Conservation (phyloP, 2,329 filamentous ascomycete species). For the Hypoxylon sp. region DNA sequence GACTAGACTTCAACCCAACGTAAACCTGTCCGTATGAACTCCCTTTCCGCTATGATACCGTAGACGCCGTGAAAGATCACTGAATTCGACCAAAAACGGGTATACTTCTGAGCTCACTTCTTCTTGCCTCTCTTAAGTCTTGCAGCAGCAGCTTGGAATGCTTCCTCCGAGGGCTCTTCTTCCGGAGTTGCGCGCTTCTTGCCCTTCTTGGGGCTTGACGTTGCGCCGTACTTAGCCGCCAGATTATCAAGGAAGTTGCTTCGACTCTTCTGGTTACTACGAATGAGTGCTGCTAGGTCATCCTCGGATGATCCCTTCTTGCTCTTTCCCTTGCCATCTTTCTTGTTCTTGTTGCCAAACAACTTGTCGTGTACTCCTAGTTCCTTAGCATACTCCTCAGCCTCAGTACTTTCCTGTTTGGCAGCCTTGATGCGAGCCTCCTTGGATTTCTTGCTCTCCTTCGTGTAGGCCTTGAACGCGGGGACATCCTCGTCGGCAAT, state of each 20-base stretch:
- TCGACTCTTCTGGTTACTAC: slow-evolving; percentile 76
- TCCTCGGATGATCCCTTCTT: slow-evolving; percentile 63
- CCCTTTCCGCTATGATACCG: slow-evolving; percentile 27
- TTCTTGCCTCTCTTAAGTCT: slow-evolving; percentile 59
- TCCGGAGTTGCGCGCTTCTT: slow-evolving; percentile 70
- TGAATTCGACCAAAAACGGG: background rate
- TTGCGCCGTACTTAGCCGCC: slow-evolving; percentile 80
- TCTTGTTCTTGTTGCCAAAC: slow-evolving; percentile 66
- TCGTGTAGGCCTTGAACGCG: slow-evolving; percentile 76
- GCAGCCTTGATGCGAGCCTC: slow-evolving; percentile 73
- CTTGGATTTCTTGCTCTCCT: slow-evolving; percentile 78
- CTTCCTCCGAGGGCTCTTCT: slow-evolving; percentile 74
- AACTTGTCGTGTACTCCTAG: slow-evolving; percentile 80
- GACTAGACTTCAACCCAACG: slow-evolving; percentile 15
- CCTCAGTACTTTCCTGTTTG: slow-evolving; percentile 77
- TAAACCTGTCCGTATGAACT: slow-evolving; percentile 15
- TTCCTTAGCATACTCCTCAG: slow-evolving; percentile 81
- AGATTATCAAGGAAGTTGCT: slow-evolving; percentile 78
- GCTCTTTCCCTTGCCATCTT: slow-evolving; percentile 63
- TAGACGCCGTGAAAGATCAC: slow-evolving; percentile 35
- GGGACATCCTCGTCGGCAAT: slow-evolving; percentile 79
- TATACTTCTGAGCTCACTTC: slow-evolving; percentile 32
- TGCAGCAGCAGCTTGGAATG: slow-evolving; percentile 70
- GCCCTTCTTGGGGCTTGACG: slow-evolving; percentile 63
- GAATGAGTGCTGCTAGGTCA: slow-evolving; percentile 80